Base-by-base conservation (phyloP, 805 yeast species). In the Danielozyma ontarioensis region DNA sequence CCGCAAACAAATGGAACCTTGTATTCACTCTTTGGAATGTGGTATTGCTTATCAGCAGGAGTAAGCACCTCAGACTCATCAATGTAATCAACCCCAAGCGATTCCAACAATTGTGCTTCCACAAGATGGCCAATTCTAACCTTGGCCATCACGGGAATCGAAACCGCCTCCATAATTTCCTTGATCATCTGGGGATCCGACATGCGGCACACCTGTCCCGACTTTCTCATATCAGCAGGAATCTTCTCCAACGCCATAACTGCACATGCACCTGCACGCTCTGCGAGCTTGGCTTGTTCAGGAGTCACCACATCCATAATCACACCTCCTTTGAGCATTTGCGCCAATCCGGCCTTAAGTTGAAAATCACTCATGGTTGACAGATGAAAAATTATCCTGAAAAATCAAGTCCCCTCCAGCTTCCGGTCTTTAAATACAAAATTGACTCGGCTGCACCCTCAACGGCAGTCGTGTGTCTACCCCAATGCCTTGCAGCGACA, bases 171-270 rank as follows among this genome's bases (percentile, higher is more conserved):
- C 85, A 80, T 80, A 55, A 83, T 84, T 13, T 72, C 78, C 52
- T 72, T 66, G 58, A 84, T 80, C 84, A 84, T 77, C 45, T 78
- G 64, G 2, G 94, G 94, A 53, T 84, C 94, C 14, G 85, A 77
- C 94, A 84, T 84, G 48, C 94, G 73, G 38, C 90, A 84, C 31
- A 84, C 93, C 36, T 83, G 82, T 32, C 90, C 90, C 33, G 81
- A 75, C 41, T 75, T 79, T 51, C 93, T 74, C 75, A 84, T 84
- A 53, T 84, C 93, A 5, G 93, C 87, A 8, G 94, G 94, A 37
- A 84, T 85, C 46, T 81, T 65, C 61, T 84, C 94, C 43, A 84
- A 68, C 4, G 94, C 94, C 94, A 84, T 84, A 15, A 84, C 94
- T 11, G 94, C 90, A 62, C 85, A 81, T 11, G 94, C 94, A 39